Conservation (phyloP, 352 stramenopile species). For the Phytophthora cactorum region DNA sequence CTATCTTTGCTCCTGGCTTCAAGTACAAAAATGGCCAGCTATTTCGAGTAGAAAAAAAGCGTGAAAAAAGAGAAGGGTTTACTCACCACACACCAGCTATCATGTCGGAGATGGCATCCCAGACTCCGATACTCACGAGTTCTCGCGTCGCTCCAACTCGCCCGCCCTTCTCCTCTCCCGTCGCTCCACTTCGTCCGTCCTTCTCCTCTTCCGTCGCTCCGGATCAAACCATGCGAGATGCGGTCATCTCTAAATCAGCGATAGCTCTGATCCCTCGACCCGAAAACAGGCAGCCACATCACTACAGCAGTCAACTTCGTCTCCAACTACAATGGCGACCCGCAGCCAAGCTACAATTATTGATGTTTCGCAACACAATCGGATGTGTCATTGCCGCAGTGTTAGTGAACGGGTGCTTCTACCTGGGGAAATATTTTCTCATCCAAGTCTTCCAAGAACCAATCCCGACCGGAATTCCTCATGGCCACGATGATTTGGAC, state of each 20-base stretch:
- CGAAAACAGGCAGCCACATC: slow-evolving; percentile 4
- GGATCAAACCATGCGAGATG: slow-evolving; percentile 1
- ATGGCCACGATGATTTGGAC: slow-evolving; percentile 30
- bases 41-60: slow-evolving; percentile 12
- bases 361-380: slow-evolving; percentile 27
- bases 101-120: slow-evolving; percentile 6
- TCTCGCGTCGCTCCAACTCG: slow-evolving; percentile 14
- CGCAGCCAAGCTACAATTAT: slow-evolving; percentile 27
- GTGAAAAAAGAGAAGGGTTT: too few relatives aligned
- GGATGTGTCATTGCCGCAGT: slow-evolving; percentile 16
- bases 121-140: slow-evolving; percentile 9
- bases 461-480: slow-evolving; percentile 26
- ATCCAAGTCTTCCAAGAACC: slow-evolving; percentile 15
- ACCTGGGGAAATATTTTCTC: slow-evolving; percentile 32
- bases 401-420: slow-evolving; percentile 25
- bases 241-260: slow-evolving; percentile 5
- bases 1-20: too few relatives aligned
- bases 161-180: slow-evolving; percentile 11
- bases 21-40: neutral
- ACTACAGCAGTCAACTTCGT: slow-evolving; percentile 27
- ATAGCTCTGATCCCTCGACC: slow-evolving; percentile 3
- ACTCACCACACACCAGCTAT: neutral
- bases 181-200: slow-evolving; percentile 4
- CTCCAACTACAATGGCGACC: slow-evolving; percentile 20
- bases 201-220: slow-evolving; percentile 14